A percentile compares a stretch with the other conserved stretches of the same genome.
phyloP scores from a whole-genome alignment of 2,329 filamentous ascomycete species.

The Colletotrichum gigasporum region DNA sequence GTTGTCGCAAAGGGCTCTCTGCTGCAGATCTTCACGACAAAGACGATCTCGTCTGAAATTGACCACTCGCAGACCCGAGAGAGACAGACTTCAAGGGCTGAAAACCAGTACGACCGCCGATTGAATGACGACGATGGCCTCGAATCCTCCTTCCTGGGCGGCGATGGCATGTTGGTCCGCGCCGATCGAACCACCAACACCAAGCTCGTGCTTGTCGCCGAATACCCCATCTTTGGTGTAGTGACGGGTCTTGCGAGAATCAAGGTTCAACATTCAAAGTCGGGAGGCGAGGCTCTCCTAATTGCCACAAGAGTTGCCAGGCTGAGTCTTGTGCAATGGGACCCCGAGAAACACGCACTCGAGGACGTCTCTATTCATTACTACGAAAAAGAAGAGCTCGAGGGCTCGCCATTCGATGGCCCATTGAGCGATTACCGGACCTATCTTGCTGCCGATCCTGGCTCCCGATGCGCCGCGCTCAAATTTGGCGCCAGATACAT shows the following conservation, averaged over 20 bases:
- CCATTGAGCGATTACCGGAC: conserved; percentile 80
- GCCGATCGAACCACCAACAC: conserved; percentile 73
- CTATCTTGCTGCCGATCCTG: conserved; percentile 87
- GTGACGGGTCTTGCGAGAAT: conserved; percentile 85
- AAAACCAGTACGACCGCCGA: conserved; percentile 60
- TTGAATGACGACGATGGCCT: conserved; percentile 70
- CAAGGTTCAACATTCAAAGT: conserved; percentile 76
- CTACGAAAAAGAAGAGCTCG: conserved; percentile 93
- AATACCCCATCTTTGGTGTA: conserved; percentile 85
- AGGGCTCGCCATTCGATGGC: conserved; percentile 83
- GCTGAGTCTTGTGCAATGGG: conserved; percentile 93
- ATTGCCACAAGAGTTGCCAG: conserved; percentile 91
- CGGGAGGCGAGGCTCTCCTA: conserved; percentile 84
- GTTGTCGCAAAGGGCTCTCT: conserved; percentile 92
- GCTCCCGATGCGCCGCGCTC: conserved; percentile 91
- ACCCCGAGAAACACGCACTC: conserved; percentile 80
- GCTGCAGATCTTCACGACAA: conserved; percentile 87
- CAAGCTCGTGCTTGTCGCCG: conserved; percentile 85
- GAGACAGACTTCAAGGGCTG: conserved; percentile 50
- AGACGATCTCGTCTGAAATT: conserved; percentile 72
- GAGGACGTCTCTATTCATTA: conserved; percentile 95
- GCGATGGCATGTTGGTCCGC: conserved; percentile 68
- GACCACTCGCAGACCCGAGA: conserved; percentile 53
- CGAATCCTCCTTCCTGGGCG: conserved; percentile 72
- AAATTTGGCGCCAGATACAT: conserved; percentile 91